A percentile compares a stretch with the other conserved stretches of the same genome.
phyloP scores from a whole-genome alignment of 108 stramenopile species.

The Stephanodiscus triporus region DNA sequence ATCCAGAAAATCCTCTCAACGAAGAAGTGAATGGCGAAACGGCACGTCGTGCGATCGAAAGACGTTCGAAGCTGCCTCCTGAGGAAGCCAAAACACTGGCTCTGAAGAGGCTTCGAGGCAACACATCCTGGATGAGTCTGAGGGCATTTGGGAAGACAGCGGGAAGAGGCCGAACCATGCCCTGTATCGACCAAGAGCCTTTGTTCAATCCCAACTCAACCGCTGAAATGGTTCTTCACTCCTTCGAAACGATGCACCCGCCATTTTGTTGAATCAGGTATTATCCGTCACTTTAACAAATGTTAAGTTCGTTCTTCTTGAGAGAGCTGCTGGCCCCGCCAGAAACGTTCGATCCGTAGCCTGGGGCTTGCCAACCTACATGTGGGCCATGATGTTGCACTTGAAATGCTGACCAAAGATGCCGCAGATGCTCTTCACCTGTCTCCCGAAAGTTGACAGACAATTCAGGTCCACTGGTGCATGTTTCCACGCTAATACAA shows the following conservation, averaged over 20 bases:
- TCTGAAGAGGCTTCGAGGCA: conserved; percentile 72
- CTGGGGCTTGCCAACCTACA: conserved; percentile 51
- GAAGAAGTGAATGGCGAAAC: conserved; percentile 61
- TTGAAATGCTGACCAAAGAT: conserved; percentile 69
- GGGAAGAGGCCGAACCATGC: conserved; percentile 69
- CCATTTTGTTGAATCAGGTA: conserved; percentile 75
- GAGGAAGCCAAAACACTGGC: conserved; percentile 38
- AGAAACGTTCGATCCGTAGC: conserved; percentile 54
- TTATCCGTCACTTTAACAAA: conserved; percentile 77
- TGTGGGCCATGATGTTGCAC: conserved; percentile 55
- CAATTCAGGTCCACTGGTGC: conserved; percentile 41
- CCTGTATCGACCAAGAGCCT: conserved; percentile 78
- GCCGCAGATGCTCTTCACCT: conserved; percentile 42
- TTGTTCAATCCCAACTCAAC: conserved; percentile 76
- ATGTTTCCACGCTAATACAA: conserved; percentile 54
- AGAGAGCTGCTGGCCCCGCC: conserved; percentile 59
- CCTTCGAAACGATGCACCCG: conserved; percentile 87
- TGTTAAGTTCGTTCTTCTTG: conserved; percentile 65
- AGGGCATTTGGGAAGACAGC: conserved; percentile 83
- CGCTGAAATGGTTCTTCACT: conserved; percentile 81
- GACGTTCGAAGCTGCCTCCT: conserved; percentile 31
- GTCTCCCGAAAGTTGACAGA: conserved; percentile 13
- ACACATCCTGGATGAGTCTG: conserved; percentile 63
- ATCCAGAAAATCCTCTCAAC: conserved; percentile 74
- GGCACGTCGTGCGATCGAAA: conserved; percentile 15